These are phyloP conservation scores for Eucalyptus regnans DNA, from an alignment of 345 rosid genomes.

Conservation along the genomic window DNA sequence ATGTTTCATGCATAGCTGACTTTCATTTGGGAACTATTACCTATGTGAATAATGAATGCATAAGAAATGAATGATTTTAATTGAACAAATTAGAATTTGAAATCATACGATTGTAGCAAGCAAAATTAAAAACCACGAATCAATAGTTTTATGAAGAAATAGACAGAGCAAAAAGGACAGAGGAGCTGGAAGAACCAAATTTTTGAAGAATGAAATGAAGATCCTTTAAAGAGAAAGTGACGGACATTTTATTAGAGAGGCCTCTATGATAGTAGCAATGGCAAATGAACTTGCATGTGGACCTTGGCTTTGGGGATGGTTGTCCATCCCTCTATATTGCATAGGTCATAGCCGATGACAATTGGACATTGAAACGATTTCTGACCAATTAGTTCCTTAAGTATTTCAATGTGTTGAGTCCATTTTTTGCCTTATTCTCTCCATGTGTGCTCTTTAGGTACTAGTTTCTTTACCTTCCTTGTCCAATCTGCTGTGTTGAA, in stretches of 20 bases:
- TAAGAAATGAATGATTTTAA: neutral
- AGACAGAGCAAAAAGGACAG: neutral
- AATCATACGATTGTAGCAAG: neutral
- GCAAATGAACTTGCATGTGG: neutral
- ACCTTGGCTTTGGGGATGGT: neutral
- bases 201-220: neutral
- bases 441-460: too few species aligned
- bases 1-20: neutral
- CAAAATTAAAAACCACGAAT: rapidly evolving
- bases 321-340: neutral
- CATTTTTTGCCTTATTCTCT: too few species aligned
- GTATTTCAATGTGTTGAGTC: too few species aligned
- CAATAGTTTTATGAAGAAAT: neutral
- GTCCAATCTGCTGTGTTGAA: too few species aligned
- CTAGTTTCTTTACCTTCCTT: too few species aligned
- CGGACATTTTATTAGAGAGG: neutral
- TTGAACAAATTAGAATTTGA: neutral
- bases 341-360: neutral
- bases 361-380: neutral
- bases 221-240: neutral
- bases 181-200: neutral
- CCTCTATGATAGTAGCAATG: neutral
- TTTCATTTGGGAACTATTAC: neutral
- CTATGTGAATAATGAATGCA: neutral
- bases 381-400: too few species aligned